phyloP scores from a whole-genome alignment of 2,329 filamentous ascomycete species.

The Botrytis medusae region DNA sequence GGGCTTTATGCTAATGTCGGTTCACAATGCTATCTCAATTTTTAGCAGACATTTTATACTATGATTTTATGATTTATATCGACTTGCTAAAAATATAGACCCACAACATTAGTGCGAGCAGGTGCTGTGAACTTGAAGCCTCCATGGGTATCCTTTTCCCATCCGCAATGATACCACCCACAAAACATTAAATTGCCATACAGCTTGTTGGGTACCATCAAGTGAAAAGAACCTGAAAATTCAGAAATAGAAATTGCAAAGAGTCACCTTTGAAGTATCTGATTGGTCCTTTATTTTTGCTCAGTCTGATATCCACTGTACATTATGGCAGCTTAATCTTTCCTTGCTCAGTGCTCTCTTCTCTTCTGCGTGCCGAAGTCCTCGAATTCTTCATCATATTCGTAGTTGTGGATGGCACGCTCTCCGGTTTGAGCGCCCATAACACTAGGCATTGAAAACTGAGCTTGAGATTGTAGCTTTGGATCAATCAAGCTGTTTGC shows the following conservation, averaged over 20 bases:
- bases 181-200: background rate
- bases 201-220: too few relatives aligned
- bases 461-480: background rate
- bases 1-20: too few relatives aligned
- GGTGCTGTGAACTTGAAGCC: too few relatives aligned
- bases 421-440: too few relatives aligned
- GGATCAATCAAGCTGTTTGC: background rate
- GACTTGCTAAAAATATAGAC: background rate
- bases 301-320: background rate
- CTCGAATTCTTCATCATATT: background rate
- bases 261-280: too few relatives aligned
- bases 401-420: fast-evolving
- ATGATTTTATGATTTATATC: background rate
- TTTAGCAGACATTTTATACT: background rate
- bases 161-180: too few relatives aligned
- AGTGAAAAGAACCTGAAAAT: background rate
- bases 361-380: background rate
- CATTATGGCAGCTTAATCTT: too few relatives aligned
- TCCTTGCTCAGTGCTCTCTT: background rate
- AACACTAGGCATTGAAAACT: background rate
- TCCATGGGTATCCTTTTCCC: background rate
- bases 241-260: background rate
- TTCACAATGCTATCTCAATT: background rate
- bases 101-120: background rate
- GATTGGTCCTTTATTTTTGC: fast-evolving